Conservation (phyloP, 73 alveolate genomes). For the Paramecium tetraurelia region DNA sequence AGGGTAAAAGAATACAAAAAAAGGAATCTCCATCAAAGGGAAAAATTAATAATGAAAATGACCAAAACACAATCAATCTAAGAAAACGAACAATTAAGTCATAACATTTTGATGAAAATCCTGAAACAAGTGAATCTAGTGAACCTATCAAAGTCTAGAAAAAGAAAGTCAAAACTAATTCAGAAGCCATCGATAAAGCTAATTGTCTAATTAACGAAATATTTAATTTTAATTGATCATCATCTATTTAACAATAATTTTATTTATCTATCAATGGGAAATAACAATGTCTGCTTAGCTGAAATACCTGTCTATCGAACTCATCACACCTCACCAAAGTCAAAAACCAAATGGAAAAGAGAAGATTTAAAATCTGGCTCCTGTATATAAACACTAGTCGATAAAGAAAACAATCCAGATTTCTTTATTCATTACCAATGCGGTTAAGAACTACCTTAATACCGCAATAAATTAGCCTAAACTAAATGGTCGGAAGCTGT, state of each 20-base stretch:
- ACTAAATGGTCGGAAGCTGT: not conserved
- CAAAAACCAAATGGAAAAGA: not conserved
- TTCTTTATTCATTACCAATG: not conserved
- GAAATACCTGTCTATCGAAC: not conserved
- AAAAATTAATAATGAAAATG: not conserved
- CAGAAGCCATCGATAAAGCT: not conserved
- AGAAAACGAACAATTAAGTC: not conserved
- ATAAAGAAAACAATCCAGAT: not conserved
- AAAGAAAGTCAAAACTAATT: not conserved
- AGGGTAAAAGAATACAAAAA: not conserved
- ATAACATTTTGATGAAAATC: not conserved
- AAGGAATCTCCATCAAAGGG: not conserved
- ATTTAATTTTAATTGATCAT: not conserved
- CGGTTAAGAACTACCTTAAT: not conserved
- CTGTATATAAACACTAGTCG: not conserved
- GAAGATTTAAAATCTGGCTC: not conserved
- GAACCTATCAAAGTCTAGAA: not conserved
- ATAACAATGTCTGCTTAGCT: not conserved
- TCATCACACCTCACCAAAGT: not conserved
- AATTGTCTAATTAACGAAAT: not conserved
- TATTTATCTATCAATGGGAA: not conserved
- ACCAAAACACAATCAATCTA: not conserved
- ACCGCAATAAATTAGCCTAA: not conserved
- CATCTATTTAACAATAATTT: not conserved
- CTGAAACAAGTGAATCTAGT: not conserved